Base-by-base conservation (phyloP, 2,329 filamentous ascomycete genomes). In the Graphiopsis chlorocephala region DNA sequence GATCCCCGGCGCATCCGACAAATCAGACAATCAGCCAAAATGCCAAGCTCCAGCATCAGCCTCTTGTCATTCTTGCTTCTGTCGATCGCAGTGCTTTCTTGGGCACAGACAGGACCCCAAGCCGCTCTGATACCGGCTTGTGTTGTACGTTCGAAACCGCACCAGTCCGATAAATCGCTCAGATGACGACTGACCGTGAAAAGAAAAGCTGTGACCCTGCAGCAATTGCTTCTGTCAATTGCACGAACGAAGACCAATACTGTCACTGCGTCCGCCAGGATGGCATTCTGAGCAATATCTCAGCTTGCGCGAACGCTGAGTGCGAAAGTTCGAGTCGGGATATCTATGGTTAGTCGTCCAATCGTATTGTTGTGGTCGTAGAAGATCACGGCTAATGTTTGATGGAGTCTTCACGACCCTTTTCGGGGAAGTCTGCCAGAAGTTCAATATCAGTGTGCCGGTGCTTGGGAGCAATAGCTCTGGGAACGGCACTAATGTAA, bases 191-290 rank as follows among this genome's bases (percentile, higher is more conserved):
- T 35, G 6, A 38, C 20, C 12, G 38, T 17, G 29, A 26, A 23
- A 35, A 70, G 69, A 67, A 65, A 66, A 59, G 29, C 31, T 70
- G 69, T 26, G 69, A 70, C 42, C 69, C 68, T 17, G 57, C 69
- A 15, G 69, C 69, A 25, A 70, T 70, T 17, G 64, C 63, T 12
- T 70, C 69, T 15, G 69, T 70, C 12, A 69, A 67, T 31, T 70
- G 69, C 64, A 68, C 68, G 4, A 69, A 68, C 38, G 61, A 67
- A 38, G 68, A 70, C 31, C 68, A 69, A 52, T 67, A 67, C 53
- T 70, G 69, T 50, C 69, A 70, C 53, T 70, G 69, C 58, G 61
- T 67, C 14, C 65, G 66, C 5, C 69, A 70, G 33, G 48, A 35
- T 10, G 68, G 68, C 25, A 69, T 70, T 29, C 11, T 70, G 23